Percentiles rank a stretch among this genome's conserved stretches.
These are phyloP conservation scores for Pleurotus tuber-regium DNA, from an alignment of 768 basidiomycete genomes.

Conservation along the genomic window DNA sequence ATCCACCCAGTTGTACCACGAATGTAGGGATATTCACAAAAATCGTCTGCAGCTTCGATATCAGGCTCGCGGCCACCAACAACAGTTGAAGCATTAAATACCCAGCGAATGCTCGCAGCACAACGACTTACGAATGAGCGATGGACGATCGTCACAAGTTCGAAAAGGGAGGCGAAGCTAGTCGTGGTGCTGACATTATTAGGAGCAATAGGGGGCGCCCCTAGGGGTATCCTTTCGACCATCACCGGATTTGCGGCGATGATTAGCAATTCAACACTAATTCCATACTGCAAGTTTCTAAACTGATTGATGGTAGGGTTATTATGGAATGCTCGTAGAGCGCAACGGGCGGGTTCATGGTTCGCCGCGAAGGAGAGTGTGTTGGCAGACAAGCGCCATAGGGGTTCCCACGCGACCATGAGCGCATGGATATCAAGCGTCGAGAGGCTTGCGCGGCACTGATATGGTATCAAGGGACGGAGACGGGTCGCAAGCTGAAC, in stretches of 20 bases:
- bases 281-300: not conserved
- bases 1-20: not conserved
- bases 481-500: not conserved
- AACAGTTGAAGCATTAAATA: not conserved
- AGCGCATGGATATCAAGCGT: not conserved
- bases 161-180: not conserved
- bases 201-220: not conserved
- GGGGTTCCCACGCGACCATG: constrained; percentile 8
- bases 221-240: not conserved
- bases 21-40: not conserved
- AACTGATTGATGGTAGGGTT: not conserved
- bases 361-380: constrained; percentile 76
- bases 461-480: not conserved
- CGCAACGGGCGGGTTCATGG: not conserved
- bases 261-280: not conserved
- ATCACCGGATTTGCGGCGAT: not conserved
- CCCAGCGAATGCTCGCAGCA: no score
- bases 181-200: not conserved
- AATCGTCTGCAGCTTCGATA: not conserved
- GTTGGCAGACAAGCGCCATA: constrained; percentile 56
- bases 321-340: not conserved
- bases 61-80: not conserved
- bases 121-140: not conserved
- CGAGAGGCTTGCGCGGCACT: constrained; percentile 40
- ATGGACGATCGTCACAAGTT: not conserved